Evolutionary conservation across 225 moss, liverwort and hornwort genomes (phyloP), one percentile per base, ranked within the genome.

Genomic region (Pseudoscleropodium purum): DNA sequence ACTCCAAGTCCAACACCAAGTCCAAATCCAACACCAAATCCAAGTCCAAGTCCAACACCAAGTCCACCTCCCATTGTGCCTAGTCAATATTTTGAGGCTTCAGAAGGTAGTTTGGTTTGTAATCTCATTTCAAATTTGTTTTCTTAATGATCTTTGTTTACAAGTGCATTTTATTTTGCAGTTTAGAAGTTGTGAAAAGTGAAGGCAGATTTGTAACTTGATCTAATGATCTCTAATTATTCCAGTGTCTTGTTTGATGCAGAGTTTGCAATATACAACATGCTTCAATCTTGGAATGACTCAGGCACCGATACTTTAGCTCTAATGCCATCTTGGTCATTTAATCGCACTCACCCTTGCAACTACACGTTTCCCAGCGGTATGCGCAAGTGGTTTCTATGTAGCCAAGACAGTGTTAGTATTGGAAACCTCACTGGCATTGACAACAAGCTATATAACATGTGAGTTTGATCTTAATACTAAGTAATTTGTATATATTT

Each of bases 291-390:
- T n/a, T 86, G 86, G 90, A 86, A 90, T 36, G 31, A 81, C 41
- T 73, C 90, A 4, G 90, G 86, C 73, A 90, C 90, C 81, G 57
- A 86, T 75, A 11, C n/a, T 64, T 90, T 81, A 43, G 90, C 86
- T 86, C 74, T 90, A 56, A 39, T 90, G 90, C 64, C 90, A 54
- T 69, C 73, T 5, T 86, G 82, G 90, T 36, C 45, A 73, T 26
- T 6, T 4, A 86, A 86, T 45, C 41, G 9, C 75, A 90, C 74
- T 43, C 90, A 86, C 82, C 90, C 90, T 63, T 90, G 90, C 37
- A 86, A 89, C 74, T 68, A 69, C 10, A 9, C 56, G 3, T 89
- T 87, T 66, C 86, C 77, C 4, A 52, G 5, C 5, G 7, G 19
- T 15, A 52, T 16, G 20, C 65, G 64, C 63, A 18, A 20, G 52